Conservation (phyloP, 805 yeast genomes). For the Cyberlindnera sargentensis region DNA sequence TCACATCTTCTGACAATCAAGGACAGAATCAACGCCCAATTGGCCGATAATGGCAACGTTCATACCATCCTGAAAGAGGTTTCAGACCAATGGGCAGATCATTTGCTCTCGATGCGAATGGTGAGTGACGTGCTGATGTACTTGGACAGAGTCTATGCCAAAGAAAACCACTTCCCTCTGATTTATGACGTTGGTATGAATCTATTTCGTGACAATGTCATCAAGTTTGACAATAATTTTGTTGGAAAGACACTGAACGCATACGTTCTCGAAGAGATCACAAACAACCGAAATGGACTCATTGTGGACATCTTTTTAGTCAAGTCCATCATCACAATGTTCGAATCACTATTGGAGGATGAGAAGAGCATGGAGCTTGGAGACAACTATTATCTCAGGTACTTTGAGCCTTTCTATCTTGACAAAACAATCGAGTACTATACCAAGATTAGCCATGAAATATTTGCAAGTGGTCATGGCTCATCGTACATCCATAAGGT, state of each 20-base stretch:
- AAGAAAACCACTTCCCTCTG: slow-evolving; percentile 54
- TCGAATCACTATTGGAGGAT: slow-evolving; percentile 54
- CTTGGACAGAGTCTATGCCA: slow-evolving; percentile 77
- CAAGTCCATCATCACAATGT: slow-evolving; percentile 59
- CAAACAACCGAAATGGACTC: slow-evolving; percentile 48
- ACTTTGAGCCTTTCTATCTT: slow-evolving; percentile 62
- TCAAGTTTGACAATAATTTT: slow-evolving; percentile 41
- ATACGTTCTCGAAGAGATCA: slow-evolving; percentile 48
- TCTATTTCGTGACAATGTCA: slow-evolving; percentile 53
- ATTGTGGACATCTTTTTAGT: slow-evolving; percentile 52
- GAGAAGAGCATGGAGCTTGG: slow-evolving; percentile 29
- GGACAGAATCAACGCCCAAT: slow-evolving; percentile 11
- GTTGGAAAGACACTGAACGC: slow-evolving; percentile 46
- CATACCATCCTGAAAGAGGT: slow-evolving; percentile 31
- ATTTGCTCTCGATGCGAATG: slow-evolving; percentile 64
- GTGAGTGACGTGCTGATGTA: slow-evolving; percentile 82
- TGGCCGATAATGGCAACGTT: slow-evolving; percentile 10
- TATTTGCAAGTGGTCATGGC: slow-evolving; percentile 40
- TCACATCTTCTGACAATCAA: slow-evolving; percentile 34
- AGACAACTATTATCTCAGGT: slow-evolving; percentile 55
- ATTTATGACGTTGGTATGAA: slow-evolving; percentile 70
- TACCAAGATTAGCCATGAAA: slow-evolving; percentile 35
- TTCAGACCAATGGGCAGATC: slow-evolving; percentile 55
- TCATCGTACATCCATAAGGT: slow-evolving; percentile 47
- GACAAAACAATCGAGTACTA: slow-evolving; percentile 51